phyloP scores from a whole-genome alignment of 108 stramenopile genomes.

The Nitzschia inconspicua region DNA sequence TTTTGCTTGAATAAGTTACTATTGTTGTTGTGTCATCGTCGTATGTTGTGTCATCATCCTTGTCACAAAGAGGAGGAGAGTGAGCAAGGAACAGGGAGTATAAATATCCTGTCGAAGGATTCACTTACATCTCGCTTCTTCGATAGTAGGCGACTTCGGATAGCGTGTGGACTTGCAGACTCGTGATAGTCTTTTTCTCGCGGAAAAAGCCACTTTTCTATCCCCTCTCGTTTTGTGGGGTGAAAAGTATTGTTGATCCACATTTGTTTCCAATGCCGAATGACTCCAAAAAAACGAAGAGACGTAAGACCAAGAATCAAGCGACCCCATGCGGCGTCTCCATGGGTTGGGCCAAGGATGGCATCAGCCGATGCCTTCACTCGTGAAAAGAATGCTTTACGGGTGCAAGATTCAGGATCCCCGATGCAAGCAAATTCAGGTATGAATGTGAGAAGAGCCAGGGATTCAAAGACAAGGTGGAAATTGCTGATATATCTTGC shows the following conservation, averaged over 20 bases:
- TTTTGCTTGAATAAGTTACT: neutral
- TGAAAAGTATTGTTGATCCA: conserved; percentile 42
- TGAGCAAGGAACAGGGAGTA: no score
- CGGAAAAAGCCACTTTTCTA: conserved; percentile 10
- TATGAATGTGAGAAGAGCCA: conserved; percentile 59
- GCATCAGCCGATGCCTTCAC: conserved; percentile 26
- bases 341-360: conserved; percentile 25
- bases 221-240: conserved; percentile 4
- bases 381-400: conserved; percentile 31
- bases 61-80: neutral
- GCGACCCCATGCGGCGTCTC: conserved; percentile 45
- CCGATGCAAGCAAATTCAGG: conserved; percentile 65
- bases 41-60: neutral
- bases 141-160: neutral
- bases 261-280: conserved; percentile 76
- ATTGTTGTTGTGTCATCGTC: neutral
- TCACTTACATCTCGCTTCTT: conserved; percentile 3
- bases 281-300: conserved; percentile 75
- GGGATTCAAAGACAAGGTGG: conserved; percentile 63
- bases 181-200: neutral
- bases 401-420: no score
- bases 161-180: neutral
- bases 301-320: conserved; percentile 48
- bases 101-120: neutral
- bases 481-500: conserved; percentile 65